Evolutionary conservation across 2,329 filamentous ascomycete species (phyloP).

Genomic region (Curvularia sp.): DNA sequence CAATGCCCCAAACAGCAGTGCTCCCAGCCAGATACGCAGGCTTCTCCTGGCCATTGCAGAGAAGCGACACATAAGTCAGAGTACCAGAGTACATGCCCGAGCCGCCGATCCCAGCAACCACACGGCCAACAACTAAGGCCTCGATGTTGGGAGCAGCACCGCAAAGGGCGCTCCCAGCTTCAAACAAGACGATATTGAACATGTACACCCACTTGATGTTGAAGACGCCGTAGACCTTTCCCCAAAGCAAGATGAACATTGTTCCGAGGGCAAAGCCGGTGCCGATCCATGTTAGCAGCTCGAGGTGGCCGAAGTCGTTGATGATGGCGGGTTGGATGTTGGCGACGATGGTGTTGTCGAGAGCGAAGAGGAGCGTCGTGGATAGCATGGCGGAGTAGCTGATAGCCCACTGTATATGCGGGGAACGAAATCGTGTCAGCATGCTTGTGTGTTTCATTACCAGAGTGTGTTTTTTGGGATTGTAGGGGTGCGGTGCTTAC

Average conservation of each 20-base stretch:
- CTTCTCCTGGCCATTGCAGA: conserved; percentile 30
- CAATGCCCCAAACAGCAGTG: conserved; percentile 53
- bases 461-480: no score
- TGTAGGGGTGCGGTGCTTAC: no score
- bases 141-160: conserved; percentile 43
- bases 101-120: conserved; percentile 56
- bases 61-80: conserved; percentile 33
- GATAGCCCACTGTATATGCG: conserved; percentile 5
- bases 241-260: conserved; percentile 26
- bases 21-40: conserved; percentile 46
- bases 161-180: conserved; percentile 48
- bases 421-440: no score
- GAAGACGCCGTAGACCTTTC: conserved; percentile 54
- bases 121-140: conserved; percentile 53
- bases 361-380: conserved; percentile 24
- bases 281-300: conserved; percentile 35
- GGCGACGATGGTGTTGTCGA: conserved; percentile 40
- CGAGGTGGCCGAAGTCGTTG: conserved; percentile 36
- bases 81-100: conserved; percentile 50
- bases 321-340: conserved; percentile 41
- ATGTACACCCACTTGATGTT: conserved; percentile 53
- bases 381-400: conserved; percentile 1
- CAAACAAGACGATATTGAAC: conserved; percentile 24
- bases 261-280: conserved; percentile 41
- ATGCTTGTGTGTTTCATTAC: no score